Base-by-base conservation (phyloP, 768 basidiomycete genomes). In the Rhodocollybia butyracea region DNA sequence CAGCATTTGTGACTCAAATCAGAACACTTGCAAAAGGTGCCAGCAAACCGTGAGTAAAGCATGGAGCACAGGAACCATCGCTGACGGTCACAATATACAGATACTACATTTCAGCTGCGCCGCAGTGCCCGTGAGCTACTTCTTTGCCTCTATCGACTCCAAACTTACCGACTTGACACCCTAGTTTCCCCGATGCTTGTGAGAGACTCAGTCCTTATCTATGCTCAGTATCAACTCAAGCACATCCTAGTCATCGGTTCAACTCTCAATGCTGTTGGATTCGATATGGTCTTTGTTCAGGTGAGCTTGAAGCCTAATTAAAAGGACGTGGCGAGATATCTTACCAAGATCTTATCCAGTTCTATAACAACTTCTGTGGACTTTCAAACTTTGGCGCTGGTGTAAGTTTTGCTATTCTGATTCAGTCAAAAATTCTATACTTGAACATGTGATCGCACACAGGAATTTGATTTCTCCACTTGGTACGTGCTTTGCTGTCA, bases 281-380 rank as follows among this genome's bases (percentile, higher is more conserved):
- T 86, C 58, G 85, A 88, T 67, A 82, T 82, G 1, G 70, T 88
- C 53, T 85, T 85, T 63, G 86, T 89, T 32, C 88, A 88, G 64
- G 86, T 89, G 65, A 82, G 80, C 79, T 10, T 4, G 8, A 7
- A 43, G 32, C 15, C n/a, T n/a, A n/a, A n/a, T n/a, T n/a, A n/a
- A n/a, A n/a, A n/a, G 15, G 19, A 48, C 24, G 29, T 7, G 39
- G n/a, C 15, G 27, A 6, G 32, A 21, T 19, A 29, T 13, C 34
- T 22, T 22, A 36, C 21, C 1, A n/a, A 19, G n/a, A 22, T 17
- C 51, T 43, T 12, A 42, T 22, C 6, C 43, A 66, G 64, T 66
- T 57, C 71, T 72, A 74, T 63, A 86, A 86, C 66, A 87, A 86
- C 65, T 82, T 71, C 62, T 87, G 85, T 59, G 78, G 74, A 13